Evolutionary conservation across 495 filamentous ascomycete genomes (phyloP).

Genomic region (Penicillium desertorum): DNA sequence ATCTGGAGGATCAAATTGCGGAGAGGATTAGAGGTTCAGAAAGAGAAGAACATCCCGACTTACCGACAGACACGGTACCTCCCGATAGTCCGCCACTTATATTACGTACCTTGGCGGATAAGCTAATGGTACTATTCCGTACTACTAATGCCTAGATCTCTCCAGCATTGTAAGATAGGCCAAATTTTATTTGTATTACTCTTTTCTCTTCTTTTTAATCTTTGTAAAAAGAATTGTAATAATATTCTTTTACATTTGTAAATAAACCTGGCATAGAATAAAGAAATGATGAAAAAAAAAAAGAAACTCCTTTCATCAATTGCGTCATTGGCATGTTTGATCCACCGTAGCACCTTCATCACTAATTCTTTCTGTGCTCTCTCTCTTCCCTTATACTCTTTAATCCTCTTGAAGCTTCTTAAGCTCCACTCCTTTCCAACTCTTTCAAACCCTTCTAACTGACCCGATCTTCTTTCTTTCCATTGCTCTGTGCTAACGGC

Average conservation of each 20-base stretch:
- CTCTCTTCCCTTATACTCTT: constrained; percentile 4
- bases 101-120: neutral
- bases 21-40: constrained; percentile 5
- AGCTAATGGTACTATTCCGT: too few relatives aligned
- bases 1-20: neutral
- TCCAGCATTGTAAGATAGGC: neutral
- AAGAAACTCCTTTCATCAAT: constrained; percentile 12
- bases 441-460: neutral
- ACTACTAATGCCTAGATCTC: neutral
- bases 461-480: neutral
- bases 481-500: neutral
- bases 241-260: neutral
- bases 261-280: neutral
- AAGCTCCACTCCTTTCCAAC: constrained; percentile 3
- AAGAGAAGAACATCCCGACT: constrained; percentile 25
- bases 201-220: neutral
- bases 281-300: too few relatives aligned
- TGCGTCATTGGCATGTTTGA: constrained; percentile 16
- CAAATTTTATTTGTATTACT: neutral
- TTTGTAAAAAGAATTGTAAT: neutral
- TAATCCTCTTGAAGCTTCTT: constrained; percentile 7
- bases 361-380: constrained; percentile 5
- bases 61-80: constrained; percentile 33
- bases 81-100: constrained; percentile 20
- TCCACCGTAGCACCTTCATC: constrained; percentile 15